Conservation (phyloP, 2,329 filamentous ascomycete genomes). For the Fusarium decemcellulare region DNA sequence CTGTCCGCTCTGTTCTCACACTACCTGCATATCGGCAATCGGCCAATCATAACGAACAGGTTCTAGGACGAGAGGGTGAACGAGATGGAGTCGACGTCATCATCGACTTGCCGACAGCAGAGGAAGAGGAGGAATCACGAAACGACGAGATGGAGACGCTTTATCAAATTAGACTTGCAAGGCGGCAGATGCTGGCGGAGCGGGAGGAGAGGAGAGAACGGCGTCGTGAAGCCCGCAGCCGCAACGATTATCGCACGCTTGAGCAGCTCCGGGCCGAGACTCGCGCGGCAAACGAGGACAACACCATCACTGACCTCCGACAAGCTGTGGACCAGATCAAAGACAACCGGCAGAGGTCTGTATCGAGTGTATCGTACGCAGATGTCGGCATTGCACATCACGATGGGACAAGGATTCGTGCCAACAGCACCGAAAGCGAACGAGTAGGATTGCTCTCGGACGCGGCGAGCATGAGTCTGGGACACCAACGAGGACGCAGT, state of each 20-base stretch:
- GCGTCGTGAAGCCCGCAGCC: slow-evolving; percentile 78
- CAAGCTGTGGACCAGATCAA: slow-evolving; percentile 69
- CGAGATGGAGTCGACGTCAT: slow-evolving; percentile 92
- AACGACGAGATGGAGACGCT: slow-evolving; percentile 94
- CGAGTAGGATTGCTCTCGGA: slow-evolving; percentile 79
- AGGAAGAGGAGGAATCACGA: slow-evolving; percentile 83
- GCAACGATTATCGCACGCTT: slow-evolving; percentile 79
- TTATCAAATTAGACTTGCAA: slow-evolving; percentile 87
- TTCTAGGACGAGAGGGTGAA: slow-evolving; percentile 91
- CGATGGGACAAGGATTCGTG: slow-evolving; percentile 82
- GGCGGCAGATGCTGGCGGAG: slow-evolving; percentile 82
- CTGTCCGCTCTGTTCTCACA: slow-evolving; percentile 94
- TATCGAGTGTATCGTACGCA: slow-evolving; percentile 83
- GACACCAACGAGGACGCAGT: slow-evolving; percentile 51
- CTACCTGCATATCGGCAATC: slow-evolving; percentile 86
- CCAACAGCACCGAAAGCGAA: slow-evolving; percentile 81
- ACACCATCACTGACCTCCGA: slow-evolving; percentile 70
- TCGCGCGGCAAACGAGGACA: slow-evolving; percentile 61
- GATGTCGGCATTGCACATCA: slow-evolving; percentile 82
- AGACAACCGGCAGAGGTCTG: slow-evolving; percentile 73
- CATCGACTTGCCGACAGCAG: slow-evolving; percentile 84
- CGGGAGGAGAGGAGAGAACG: slow-evolving; percentile 81
- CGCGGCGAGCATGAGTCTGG: slow-evolving; percentile 73
- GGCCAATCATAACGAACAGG: slow-evolving; percentile 81
- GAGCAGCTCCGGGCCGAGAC: slow-evolving; percentile 74